phyloP scores from a whole-genome alignment of 1,284 basidiomycete species.

The Tilletia indica region DNA sequence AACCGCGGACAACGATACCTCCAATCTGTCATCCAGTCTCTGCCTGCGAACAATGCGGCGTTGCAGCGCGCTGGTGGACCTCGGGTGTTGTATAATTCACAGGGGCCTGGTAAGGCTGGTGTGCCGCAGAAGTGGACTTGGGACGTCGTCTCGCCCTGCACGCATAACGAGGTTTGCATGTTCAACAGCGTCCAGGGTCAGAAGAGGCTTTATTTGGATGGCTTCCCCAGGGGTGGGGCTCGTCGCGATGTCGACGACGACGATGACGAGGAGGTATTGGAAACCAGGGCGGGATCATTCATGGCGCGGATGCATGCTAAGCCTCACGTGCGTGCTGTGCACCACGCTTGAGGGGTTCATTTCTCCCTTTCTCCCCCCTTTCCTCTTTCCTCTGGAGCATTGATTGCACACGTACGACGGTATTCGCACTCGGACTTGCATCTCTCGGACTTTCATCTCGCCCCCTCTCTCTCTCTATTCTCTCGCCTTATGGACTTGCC shows the following conservation, averaged over 20 bases:
- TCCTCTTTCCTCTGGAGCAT: background rate
- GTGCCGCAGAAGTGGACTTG: slow-evolving; percentile 1
- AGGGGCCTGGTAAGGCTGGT: background rate
- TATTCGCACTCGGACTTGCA: too few relatives aligned
- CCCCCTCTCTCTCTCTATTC: too few relatives aligned
- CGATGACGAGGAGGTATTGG: slow-evolving; percentile 1
- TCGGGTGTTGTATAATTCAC: background rate
- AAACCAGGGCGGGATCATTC: background rate
- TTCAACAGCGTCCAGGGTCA: slow-evolving; percentile 1
- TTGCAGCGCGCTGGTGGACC: background rate
- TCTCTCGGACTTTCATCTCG: too few relatives aligned
- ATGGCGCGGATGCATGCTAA: background rate
- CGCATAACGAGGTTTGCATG: slow-evolving; percentile 11
- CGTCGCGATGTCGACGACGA: background rate
- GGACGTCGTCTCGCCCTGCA: background rate
- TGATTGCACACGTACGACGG: too few relatives aligned
- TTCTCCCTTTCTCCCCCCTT: background rate
- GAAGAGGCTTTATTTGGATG: slow-evolving; percentile 11
- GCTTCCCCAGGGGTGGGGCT: background rate
- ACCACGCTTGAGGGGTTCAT: background rate
- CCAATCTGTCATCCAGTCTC: slow-evolving; percentile 9
- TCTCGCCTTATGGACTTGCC: too few relatives aligned
- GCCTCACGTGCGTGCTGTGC: slow-evolving; percentile 10
- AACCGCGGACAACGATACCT: slow-evolving; percentile 11
- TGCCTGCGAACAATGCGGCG: slow-evolving; percentile 8